These are phyloP conservation scores for Irpex sp. DNA, from an alignment of 1,284 basidiomycete species.

Conservation along the genomic window DNA sequence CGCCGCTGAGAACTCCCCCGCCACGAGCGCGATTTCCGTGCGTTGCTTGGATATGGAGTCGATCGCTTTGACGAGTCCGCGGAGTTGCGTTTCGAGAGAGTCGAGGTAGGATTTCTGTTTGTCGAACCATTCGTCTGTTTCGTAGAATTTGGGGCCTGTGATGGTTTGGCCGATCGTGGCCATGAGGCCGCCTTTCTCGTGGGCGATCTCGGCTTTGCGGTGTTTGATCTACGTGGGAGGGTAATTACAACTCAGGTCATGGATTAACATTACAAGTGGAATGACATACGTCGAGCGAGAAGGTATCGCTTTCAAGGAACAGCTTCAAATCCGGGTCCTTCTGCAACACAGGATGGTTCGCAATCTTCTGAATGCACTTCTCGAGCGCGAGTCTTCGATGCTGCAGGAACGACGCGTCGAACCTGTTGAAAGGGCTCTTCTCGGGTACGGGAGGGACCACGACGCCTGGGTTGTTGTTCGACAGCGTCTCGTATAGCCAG, in stretches of 20 bases:
- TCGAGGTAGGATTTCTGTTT: slow-evolving; percentile 83
- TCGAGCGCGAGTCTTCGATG: slow-evolving; percentile 81
- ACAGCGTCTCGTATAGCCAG: slow-evolving; percentile 92
- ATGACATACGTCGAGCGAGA: slow-evolving; percentile 68
- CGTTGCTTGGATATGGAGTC: slow-evolving; percentile 80
- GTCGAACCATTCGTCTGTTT: slow-evolving; percentile 98
- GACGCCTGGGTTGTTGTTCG: slow-evolving; percentile 91
- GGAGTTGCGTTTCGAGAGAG: slow-evolving; percentile 84
- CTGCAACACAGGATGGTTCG: slow-evolving; percentile 80
- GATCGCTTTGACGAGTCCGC: slow-evolving; percentile 80
- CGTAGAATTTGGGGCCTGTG: slow-evolving; percentile 81
- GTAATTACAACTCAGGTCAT: background rate
- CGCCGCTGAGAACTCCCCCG: slow-evolving; percentile 68
- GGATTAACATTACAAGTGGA: background rate
- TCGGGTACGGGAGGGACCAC: slow-evolving; percentile 96
- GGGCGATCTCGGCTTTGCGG: slow-evolving; percentile 67
- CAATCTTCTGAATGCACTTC: slow-evolving; percentile 84
- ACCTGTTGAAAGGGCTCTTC: slow-evolving; percentile 89
- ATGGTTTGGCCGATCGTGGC: slow-evolving; percentile 75
- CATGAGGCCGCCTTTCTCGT: slow-evolving; percentile 75
- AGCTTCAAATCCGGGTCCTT: slow-evolving; percentile 81
- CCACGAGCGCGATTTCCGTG: slow-evolving; percentile 62
- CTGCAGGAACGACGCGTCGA: slow-evolving; percentile 85
- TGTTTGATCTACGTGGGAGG: slow-evolving; percentile 71
- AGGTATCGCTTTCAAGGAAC: slow-evolving; percentile 86